Conservation (phyloP, 2,329 filamentous ascomycete genomes). For the Pleomassaria siparia region DNA sequence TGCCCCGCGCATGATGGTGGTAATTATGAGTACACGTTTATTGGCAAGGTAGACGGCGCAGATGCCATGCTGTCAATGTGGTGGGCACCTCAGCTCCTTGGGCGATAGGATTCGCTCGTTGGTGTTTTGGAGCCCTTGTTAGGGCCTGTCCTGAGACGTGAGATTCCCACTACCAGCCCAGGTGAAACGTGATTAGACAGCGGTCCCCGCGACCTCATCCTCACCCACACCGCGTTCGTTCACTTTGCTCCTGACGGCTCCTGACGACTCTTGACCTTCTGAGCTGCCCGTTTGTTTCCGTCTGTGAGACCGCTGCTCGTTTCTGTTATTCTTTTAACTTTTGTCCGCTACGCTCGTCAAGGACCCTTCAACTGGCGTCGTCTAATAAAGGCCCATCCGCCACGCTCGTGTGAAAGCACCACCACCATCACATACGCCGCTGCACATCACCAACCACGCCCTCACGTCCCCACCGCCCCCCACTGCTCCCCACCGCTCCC, state of each 20-base stretch:
- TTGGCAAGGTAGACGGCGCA: too few relatives aligned
- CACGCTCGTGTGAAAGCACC: neutral
- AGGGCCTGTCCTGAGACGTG: too few relatives aligned
- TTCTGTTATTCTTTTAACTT: constrained; percentile 7
- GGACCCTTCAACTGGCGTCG: neutral
- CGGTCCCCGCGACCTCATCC: too few relatives aligned
- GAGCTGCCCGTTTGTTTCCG: constrained; percentile 16
- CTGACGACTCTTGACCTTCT: neutral
- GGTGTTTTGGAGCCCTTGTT: too few relatives aligned
- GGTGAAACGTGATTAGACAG: too few relatives aligned
- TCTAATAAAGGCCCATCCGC: constrained; percentile 10
- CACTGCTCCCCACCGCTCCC: neutral
- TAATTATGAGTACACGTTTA: too few relatives aligned
- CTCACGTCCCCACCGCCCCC: too few relatives aligned
- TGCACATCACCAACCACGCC: neutral
- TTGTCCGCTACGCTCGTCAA: constrained; percentile 1
- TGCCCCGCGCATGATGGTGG: too few relatives aligned
- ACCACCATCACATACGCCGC: neutral
- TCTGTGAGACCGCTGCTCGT: constrained; percentile 20
- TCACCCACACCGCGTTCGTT: neutral
- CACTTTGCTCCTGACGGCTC: constrained; percentile 3
- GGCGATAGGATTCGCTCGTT: too few relatives aligned
- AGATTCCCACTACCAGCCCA: too few relatives aligned
- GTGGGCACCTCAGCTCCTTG: too few relatives aligned
- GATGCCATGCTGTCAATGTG: too few relatives aligned